Evolutionary conservation across 768 basidiomycete species (phyloP), one percentile per base, ranked within the genome.

Genomic region (Cystofilobasidium capitatum): DNA sequence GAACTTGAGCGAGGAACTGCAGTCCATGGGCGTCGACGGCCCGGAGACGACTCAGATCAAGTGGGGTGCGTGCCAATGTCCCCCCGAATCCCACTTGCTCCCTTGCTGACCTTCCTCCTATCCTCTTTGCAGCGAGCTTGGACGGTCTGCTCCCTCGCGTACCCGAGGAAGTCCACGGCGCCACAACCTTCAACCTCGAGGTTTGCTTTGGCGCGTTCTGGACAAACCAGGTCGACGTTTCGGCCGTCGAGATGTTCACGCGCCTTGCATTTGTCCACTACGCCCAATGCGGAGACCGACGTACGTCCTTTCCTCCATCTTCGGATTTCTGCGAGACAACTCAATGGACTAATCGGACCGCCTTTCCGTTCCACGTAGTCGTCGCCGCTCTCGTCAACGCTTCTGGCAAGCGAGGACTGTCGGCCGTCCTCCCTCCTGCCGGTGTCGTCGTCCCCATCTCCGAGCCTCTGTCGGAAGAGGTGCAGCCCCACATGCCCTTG

Each of bases 201-300:
- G 66, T 71, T 31, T 77, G 77, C 67, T 74, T 77, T 57, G 75
- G 74, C 24, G 62, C 74, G 2, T 76, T 75, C 66, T 77, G 77
- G 77, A 70, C 67, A 22, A n/a, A 42, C 24, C 8, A 31, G 29
- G 37, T 9, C 14, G 39, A 71, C 31, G 44, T 55, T 0, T 42
- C 70, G 1, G 69, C 76, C 26, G 71, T 66, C 9, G 73, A 75
- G 57, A 75, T 76, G 74, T 76, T 77, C 67, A 74, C 73, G 59
- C 71, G 75, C 10, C 66, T 77, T 14, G 71, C 77, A 0, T 77
- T 77, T 64, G 70, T 72, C 45, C 70, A 74, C 51, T 74, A 75
- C 1, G 71, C 71, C 10, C 40, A 29, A 16, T 77, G 77, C 49
- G 77, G 77, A 3, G 77, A 77, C 61, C 76, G 75, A 62, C 29